These are phyloP conservation scores for Salmacisia buchloeana DNA, from an alignment of 1,284 basidiomycete genomes.

Conservation along the genomic window DNA sequence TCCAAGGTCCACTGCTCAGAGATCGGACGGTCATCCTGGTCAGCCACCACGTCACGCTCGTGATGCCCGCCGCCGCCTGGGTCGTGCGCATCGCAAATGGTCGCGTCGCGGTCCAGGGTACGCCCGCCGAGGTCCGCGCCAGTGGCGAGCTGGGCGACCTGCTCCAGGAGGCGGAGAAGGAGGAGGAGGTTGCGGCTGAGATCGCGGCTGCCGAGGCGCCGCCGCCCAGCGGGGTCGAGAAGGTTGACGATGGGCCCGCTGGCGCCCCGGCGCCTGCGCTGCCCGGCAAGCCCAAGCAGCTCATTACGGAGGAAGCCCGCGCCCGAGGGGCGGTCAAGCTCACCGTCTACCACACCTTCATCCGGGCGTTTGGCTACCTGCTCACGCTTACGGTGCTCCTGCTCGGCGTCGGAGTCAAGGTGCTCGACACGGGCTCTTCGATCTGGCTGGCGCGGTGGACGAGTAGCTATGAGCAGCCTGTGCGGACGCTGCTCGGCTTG, in stretches of 20 bases:
- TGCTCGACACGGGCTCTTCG: neutral
- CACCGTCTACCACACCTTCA: neutral
- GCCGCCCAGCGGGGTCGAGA: slow-evolving; percentile 10
- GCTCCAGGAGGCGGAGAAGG: slow-evolving; percentile 49
- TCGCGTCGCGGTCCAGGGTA: slow-evolving; percentile 20
- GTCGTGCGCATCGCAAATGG: slow-evolving; percentile 34
- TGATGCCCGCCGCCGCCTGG: slow-evolving; percentile 19
- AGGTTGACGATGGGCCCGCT: neutral
- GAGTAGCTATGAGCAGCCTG: neutral
- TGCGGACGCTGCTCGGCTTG: too few relatives aligned
- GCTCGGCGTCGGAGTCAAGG: neutral
- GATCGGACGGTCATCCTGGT: slow-evolving; percentile 68
- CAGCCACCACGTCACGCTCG: slow-evolving; percentile 57
- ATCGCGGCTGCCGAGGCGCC: slow-evolving; percentile 11
- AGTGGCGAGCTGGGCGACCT: slow-evolving; percentile 1
- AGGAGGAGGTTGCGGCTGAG: slow-evolving; percentile 49
- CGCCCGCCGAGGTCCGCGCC: slow-evolving; percentile 20
- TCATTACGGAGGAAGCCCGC: neutral
- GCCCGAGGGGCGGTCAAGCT: neutral
- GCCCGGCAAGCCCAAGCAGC: neutral
- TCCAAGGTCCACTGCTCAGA: slow-evolving; percentile 42
- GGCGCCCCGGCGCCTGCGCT: neutral
- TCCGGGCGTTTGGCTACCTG: neutral
- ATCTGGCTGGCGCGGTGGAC: slow-evolving; percentile 7
- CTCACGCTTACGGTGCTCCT: neutral